A percentile compares a stretch with the other conserved stretches of the same genome.
These are phyloP conservation scores for Fistulinella prunicolor DNA, from an alignment of 768 basidiomycete genomes.

Conservation along the genomic window DNA sequence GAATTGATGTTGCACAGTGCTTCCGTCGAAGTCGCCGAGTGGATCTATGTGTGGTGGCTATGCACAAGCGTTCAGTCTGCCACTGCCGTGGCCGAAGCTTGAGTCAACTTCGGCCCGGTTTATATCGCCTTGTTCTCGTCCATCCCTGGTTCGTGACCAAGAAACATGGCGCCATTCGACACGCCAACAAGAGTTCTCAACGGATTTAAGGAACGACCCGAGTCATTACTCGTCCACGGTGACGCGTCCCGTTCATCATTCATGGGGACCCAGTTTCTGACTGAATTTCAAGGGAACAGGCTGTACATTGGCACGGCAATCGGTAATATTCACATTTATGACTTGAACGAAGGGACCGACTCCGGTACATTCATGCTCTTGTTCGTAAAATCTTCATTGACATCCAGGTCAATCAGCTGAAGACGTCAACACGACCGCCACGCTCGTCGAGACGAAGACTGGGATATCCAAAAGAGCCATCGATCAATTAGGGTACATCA, in stretches of 20 bases:
- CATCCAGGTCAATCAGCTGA: constrained; percentile 4
- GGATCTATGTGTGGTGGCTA: too few species aligned
- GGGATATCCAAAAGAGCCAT: constrained; percentile 64
- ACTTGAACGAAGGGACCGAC: constrained; percentile 39
- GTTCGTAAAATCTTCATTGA: constrained; percentile 25
- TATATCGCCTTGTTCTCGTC: too few species aligned
- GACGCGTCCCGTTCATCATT: not conserved
- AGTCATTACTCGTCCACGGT: constrained; percentile 34
- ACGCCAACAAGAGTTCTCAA: constrained; percentile 23
- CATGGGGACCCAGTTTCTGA: not conserved
- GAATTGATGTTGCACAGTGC: too few species aligned
- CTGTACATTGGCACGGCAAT: constrained; percentile 62
- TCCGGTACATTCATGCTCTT: constrained; percentile 30
- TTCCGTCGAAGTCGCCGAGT: too few species aligned
- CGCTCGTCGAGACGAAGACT: constrained; percentile 65
- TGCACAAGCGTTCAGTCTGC: too few species aligned
- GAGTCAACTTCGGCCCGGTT: too few species aligned
- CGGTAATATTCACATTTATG: constrained; percentile 55
- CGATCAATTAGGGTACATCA: constrained; percentile 84
- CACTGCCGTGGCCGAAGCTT: too few species aligned
- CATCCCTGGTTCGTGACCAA: too few species aligned
- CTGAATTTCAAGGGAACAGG: constrained; percentile 41
- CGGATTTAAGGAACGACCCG: constrained; percentile 36
- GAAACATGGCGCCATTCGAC: constrained; percentile 34
- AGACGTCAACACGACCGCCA: constrained; percentile 9